Evolutionary conservation across 345 rosid genomes (phyloP).

Genomic region (Rhizophora mangle): DNA sequence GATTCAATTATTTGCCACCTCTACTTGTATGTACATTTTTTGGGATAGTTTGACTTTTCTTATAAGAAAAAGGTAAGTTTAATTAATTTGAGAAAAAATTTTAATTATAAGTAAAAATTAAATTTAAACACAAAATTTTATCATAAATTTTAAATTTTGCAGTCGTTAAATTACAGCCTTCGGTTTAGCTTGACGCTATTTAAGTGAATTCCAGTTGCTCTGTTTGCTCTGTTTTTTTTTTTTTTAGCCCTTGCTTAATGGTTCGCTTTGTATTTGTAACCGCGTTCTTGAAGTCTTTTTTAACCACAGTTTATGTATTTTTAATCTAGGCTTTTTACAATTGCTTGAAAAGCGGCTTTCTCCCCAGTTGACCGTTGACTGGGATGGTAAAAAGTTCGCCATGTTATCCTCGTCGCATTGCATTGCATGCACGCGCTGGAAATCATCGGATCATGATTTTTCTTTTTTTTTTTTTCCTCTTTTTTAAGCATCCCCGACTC

Average conservation of each 20-base stretch:
- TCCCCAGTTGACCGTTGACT: conserved; percentile 43
- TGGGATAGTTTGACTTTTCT: no score
- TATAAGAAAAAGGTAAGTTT: no score
- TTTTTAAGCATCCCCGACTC: not conserved
- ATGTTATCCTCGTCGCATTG: not conserved
- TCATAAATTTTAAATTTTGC: no score
- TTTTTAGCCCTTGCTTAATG: not conserved
- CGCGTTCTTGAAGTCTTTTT: not conserved
- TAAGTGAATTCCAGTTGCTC: no score
- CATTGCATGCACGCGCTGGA: conserved; percentile 24
- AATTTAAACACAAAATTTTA: no score
- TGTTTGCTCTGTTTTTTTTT: no score
- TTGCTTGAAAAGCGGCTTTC: conserved; percentile 48
- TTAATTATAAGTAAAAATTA: no score
- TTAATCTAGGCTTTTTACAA: not conserved
- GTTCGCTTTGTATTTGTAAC: conserved; percentile 2
- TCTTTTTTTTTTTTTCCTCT: not conserved
- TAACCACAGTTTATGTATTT: conserved; percentile 24
- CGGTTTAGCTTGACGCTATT: no score
- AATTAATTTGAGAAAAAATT: no score
- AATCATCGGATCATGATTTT: conserved; percentile 36
- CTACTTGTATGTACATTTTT: no score
- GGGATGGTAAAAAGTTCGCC: not conserved
- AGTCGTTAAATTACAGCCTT: no score
- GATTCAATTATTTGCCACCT: no score